Percentiles rank a stretch among this genome's conserved stretches.
Evolutionary conservation across 495 filamentous ascomycete genomes (phyloP).

Genomic region (Astrothelium macrocarpum): DNA sequence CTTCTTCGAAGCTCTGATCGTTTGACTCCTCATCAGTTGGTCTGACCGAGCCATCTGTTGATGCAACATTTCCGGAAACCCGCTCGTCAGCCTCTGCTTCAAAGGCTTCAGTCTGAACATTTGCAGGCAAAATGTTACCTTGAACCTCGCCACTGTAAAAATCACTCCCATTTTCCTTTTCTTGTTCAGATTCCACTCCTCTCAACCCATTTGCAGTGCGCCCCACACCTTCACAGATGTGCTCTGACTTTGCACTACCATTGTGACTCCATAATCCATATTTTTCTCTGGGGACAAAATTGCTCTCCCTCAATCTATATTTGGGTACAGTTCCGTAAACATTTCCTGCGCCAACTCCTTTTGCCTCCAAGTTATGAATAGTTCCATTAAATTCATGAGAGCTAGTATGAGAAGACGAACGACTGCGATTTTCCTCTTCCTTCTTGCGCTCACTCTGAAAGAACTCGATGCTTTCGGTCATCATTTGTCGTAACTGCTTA

Average conservation of each 20-base stretch:
- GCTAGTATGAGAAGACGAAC: neutral
- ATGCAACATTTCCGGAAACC: conserved; percentile 6
- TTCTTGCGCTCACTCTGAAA: conserved; percentile 6
- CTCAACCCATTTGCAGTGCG: conserved; percentile 4
- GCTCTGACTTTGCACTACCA: conserved; percentile 12
- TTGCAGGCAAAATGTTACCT: neutral
- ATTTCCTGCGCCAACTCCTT: neutral
- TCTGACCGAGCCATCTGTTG: conserved; percentile 3
- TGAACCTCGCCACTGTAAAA: neutral
- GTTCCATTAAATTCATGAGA: neutral
- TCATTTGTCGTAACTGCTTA: conserved; percentile 4
- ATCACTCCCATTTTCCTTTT: conserved; percentile 3
- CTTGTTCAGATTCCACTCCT: conserved; percentile 4
- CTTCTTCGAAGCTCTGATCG: conserved; percentile 11
- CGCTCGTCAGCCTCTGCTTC: neutral
- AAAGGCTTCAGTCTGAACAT: neutral
- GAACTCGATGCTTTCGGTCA: conserved; percentile 16
- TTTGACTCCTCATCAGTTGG: conserved; percentile 3
- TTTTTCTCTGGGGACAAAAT: conserved; percentile 30
- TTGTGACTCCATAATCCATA: conserved; percentile 26
- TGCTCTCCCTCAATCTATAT: conserved; percentile 23
- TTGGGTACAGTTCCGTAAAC: conserved; percentile 9
- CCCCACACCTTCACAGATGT: neutral
- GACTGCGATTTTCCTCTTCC: conserved; percentile 5
- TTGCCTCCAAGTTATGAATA: neutral